Percentiles rank a stretch among this genome's conserved stretches.
These are phyloP conservation scores for Fraxinus greggii DNA, from an alignment of 305 asterid genomes.

Conservation along the genomic window DNA sequence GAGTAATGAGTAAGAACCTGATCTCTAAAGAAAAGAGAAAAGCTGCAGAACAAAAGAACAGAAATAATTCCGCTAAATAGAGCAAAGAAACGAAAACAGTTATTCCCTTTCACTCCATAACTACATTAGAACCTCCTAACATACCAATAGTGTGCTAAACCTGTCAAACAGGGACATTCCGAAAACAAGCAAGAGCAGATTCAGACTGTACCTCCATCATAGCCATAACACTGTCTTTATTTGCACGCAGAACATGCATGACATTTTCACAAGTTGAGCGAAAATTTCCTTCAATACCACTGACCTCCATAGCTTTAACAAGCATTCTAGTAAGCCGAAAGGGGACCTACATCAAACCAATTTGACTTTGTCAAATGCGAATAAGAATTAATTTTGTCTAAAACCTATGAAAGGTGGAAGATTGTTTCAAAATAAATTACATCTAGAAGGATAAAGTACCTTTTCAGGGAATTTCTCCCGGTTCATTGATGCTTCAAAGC, in stretches of 20 bases:
- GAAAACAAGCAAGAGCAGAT: constrained; percentile 5
- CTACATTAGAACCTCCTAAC: not conserved
- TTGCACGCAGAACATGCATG: constrained; percentile 92
- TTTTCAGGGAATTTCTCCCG: constrained; percentile 98
- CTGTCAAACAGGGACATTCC: not conserved
- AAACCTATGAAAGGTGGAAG: not conserved
- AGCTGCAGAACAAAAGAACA: not conserved
- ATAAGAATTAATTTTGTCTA: not conserved
- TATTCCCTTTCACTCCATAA: not conserved
- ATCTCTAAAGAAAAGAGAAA: not conserved
- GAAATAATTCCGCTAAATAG: not conserved
- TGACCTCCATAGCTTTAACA: constrained; percentile 99
- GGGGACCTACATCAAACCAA: constrained; percentile 70
- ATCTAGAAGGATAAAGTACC: constrained; percentile 36
- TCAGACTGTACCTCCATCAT: constrained; percentile 93
- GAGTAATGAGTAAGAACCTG: not conserved
- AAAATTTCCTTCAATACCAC: constrained; percentile 98
- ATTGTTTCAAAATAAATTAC: not conserved
- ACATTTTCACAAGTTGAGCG: constrained; percentile 98
- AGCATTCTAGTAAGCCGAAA: constrained; percentile 99
- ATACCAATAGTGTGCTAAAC: not conserved
- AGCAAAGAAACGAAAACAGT: not conserved
- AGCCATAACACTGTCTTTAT: constrained; percentile 98
- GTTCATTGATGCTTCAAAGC: constrained; percentile 99
- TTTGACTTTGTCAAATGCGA: constrained; percentile 10